Evolutionary conservation across 2,329 filamentous ascomycete species (phyloP).

Genomic region (Fusarium anguioides): DNA sequence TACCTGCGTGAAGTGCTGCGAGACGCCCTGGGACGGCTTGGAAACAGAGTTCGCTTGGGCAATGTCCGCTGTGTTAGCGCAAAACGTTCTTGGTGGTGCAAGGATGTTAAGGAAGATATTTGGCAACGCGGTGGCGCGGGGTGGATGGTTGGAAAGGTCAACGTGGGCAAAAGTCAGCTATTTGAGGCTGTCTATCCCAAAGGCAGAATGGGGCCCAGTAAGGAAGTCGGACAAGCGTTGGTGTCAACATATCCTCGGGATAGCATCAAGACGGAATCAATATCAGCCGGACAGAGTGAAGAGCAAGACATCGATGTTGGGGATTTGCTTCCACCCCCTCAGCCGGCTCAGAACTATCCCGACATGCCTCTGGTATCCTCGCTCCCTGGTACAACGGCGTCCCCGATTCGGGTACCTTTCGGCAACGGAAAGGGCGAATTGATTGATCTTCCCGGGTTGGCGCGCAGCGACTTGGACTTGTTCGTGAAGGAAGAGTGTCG

Average conservation of each 20-base stretch:
- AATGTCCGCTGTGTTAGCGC: constrained; percentile 90
- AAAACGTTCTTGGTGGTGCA: constrained; percentile 91
- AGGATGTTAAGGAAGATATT: constrained; percentile 85
- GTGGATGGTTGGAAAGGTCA: constrained; percentile 98
- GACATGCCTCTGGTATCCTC: constrained; percentile 87
- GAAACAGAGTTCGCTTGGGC: constrained; percentile 80
- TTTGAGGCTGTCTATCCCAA: constrained; percentile 91
- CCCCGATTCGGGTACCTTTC: constrained; percentile 92
- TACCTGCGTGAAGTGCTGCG: constrained; percentile 83
- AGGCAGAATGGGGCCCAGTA: constrained; percentile 62
- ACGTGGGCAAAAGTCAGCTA: constrained; percentile 94
- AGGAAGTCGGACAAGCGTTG: constrained; percentile 12
- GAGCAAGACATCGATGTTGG: constrained; percentile 52
- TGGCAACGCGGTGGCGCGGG: constrained; percentile 84
- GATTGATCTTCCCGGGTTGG: constrained; percentile 89
- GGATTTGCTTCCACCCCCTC: constrained; percentile 79
- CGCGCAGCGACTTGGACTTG: constrained; percentile 76
- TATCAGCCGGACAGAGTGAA: constrained; percentile 47
- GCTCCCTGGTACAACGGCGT: constrained; percentile 92
- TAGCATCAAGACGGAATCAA: constrained; percentile 25
- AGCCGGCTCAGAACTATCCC: constrained; percentile 79
- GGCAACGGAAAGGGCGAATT: constrained; percentile 88
- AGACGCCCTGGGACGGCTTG: constrained; percentile 75
- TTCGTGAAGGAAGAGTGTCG: constrained; percentile 76
- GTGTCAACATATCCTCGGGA: constrained; percentile 33